These are phyloP conservation scores for Plantago ovata DNA, from an alignment of 257 asterid genomes.

Conservation along the genomic window DNA sequence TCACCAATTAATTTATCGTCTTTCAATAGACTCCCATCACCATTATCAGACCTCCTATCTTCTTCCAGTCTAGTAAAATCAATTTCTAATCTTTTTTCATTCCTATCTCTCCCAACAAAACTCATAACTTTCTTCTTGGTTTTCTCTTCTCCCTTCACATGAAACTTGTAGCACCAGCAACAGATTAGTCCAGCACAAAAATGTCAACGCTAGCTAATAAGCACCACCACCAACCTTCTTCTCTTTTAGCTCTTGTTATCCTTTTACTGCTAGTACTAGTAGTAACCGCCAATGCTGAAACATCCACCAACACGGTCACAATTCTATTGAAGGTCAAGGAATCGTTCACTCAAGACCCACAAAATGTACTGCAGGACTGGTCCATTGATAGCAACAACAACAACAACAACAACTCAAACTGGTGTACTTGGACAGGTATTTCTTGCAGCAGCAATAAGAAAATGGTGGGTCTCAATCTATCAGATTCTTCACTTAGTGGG, in stretches of 20 bases:
- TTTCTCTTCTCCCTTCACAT: too few relatives aligned
- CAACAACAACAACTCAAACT: conserved; percentile 36
- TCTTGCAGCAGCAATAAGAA: conserved; percentile 28
- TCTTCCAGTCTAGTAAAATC: background rate
- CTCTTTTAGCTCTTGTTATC: background rate
- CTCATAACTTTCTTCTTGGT: too few relatives aligned
- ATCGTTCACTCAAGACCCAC: conserved; percentile 49
- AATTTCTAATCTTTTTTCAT: background rate
- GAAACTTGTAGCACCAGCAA: too few relatives aligned
- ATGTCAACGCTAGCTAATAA: conserved; percentile 3
- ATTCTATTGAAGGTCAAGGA: conserved; percentile 49
- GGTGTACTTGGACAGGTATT: conserved; percentile 62
- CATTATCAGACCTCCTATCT: conserved; percentile 17
- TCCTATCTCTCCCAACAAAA: too few relatives aligned
- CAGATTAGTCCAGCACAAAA: background rate
- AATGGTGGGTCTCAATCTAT: conserved; percentile 44
- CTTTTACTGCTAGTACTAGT: background rate
- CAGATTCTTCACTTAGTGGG: conserved; percentile 52
- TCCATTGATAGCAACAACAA: conserved; percentile 31
- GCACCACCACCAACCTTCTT: too few relatives aligned
- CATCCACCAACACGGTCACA: conserved; percentile 22
- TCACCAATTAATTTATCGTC: conserved; percentile 11
- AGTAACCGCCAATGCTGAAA: conserved; percentile 8
- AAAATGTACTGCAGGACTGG: conserved; percentile 54
- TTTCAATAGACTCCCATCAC: background rate